These are phyloP conservation scores for Backusella morwellensis DNA, from an alignment of 192 early-diverging fungal species.

Conservation along the genomic window DNA sequence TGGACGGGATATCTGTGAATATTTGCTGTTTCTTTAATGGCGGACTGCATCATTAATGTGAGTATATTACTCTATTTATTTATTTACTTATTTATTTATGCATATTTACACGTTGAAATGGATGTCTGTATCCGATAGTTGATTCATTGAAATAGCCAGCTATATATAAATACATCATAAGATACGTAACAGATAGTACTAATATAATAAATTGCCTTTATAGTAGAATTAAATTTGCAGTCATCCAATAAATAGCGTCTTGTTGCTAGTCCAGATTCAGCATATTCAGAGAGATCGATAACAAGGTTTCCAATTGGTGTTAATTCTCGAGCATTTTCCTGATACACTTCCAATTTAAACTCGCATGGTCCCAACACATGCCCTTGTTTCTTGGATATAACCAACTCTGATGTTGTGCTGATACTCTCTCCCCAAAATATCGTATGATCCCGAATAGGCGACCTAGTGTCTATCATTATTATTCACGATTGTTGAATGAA, in stretches of 20 bases:
- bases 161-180: neutral
- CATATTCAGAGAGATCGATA: conserved; percentile 80
- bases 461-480: neutral
- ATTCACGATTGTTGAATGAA: neutral
- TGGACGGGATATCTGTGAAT: conserved; percentile 34
- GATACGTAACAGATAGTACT: neutral
- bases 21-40: conserved; percentile 37
- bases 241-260: conserved; percentile 63
- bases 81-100: too few species aligned
- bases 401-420: conserved; percentile 50
- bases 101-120: conserved; percentile 33
- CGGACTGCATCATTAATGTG: conserved; percentile 15
- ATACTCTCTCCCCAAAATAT: conserved; percentile 66
- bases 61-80: too few species aligned
- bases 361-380: conserved; percentile 72
- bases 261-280: conserved; percentile 45
- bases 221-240: conserved; percentile 75
- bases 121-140: conserved; percentile 24
- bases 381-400: conserved; percentile 62
- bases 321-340: conserved; percentile 56
- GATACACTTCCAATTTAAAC: conserved; percentile 58
- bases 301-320: conserved; percentile 64
- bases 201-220: conserved; percentile 53
- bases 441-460: conserved; percentile 28
- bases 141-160: conserved; percentile 35